phyloP scores from a whole-genome alignment of 2,329 filamentous ascomycete genomes.

The Coleophoma cylindrospora region DNA sequence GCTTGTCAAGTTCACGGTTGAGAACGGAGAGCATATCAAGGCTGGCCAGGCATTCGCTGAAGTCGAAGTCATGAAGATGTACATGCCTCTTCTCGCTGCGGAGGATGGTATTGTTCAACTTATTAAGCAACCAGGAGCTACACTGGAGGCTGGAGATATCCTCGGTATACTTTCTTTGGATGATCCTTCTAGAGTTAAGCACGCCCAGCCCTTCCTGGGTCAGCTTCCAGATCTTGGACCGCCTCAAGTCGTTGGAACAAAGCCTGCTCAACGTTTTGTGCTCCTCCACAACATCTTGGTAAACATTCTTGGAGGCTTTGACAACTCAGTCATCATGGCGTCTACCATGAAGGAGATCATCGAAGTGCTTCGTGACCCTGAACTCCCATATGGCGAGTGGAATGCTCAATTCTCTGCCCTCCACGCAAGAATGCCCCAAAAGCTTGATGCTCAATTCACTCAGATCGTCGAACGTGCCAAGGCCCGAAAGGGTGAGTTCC shows the following conservation, averaged over 20 bases:
- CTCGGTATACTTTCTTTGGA: conserved; percentile 95
- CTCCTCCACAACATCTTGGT: conserved; percentile 71
- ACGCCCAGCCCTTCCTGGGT: conserved; percentile 87
- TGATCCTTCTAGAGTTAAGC: conserved; percentile 93
- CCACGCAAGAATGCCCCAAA: conserved; percentile 95
- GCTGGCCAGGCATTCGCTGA: conserved; percentile 93
- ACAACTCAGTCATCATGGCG: conserved; percentile 96
- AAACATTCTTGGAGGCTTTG: conserved; percentile 89
- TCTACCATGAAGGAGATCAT: conserved; percentile 81
- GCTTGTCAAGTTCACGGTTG: conserved; percentile 95
- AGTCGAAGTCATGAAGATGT: conserved; percentile 99
- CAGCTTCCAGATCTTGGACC: conserved; percentile 83
- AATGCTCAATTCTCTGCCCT: conserved; percentile 91
- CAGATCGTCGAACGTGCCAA: conserved; percentile 83
- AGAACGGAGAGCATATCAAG: conserved; percentile 89
- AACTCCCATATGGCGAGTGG: conserved; percentile 95
- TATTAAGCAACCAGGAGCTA: conserved; percentile 98
- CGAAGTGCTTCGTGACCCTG: conserved; percentile 82
- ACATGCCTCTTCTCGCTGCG: conserved; percentile 94
- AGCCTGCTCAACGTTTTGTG: conserved; percentile 83
- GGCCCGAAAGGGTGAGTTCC: conserved; percentile 78
- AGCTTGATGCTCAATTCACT: conserved; percentile 76
- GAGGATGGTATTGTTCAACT: conserved; percentile 96
- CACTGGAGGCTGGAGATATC: conserved; percentile 95
- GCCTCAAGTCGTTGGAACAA: conserved; percentile 82